Percentiles rank a stretch among this genome's conserved stretches.
Evolutionary conservation across 2,329 filamentous ascomycete species (phyloP).

Genomic region (Bipolaris victoriae): DNA sequence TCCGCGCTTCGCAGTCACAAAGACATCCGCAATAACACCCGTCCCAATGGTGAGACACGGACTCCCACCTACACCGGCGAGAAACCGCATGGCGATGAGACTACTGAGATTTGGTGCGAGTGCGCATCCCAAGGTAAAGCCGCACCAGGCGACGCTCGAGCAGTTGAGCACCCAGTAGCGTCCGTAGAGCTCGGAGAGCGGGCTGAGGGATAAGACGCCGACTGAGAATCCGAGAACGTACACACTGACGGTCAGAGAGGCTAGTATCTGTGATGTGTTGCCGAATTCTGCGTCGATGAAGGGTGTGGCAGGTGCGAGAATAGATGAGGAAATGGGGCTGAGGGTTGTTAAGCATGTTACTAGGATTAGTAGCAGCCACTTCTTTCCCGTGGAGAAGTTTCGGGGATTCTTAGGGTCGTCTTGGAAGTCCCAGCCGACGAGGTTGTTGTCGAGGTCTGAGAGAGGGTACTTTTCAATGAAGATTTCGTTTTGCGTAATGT

Average conservation of each 20-base stretch:
- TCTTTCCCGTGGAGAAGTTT: conserved; percentile 37
- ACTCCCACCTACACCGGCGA: conserved; percentile 33
- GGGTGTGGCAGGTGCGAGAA: conserved; percentile 44
- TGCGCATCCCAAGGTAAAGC: conserved; percentile 56
- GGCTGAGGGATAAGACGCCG: conserved; percentile 43
- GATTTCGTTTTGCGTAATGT: conserved; percentile 36
- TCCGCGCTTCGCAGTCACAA: conserved; percentile 42
- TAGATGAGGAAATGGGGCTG: conserved; percentile 45
- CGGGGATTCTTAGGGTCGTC: conserved; percentile 43
- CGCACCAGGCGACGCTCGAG: conserved; percentile 58
- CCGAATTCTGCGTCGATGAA: conserved; percentile 42
- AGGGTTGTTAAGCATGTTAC: conserved; percentile 43
- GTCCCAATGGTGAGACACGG: conserved; percentile 46
- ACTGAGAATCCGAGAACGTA: conserved; percentile 46
- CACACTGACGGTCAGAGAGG: conserved; percentile 43
- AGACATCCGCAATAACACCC: conserved; percentile 46
- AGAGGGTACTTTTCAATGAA: conserved; percentile 39
- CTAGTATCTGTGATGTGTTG: conserved; percentile 41
- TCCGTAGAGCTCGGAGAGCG: conserved; percentile 46
- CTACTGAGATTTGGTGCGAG: conserved; percentile 42
- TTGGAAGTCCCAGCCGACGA: conserved; percentile 47
- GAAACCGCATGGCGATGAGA: conserved; percentile 38
- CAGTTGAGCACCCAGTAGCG: conserved; percentile 40
- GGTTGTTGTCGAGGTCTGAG: conserved; percentile 41
- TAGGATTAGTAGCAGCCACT: conserved; percentile 38